A percentile compares a stretch with the other conserved stretches of the same genome.
phyloP scores from a whole-genome alignment of 371 early-diverging fungal genomes.

The Phascolomyces articulosus region DNA sequence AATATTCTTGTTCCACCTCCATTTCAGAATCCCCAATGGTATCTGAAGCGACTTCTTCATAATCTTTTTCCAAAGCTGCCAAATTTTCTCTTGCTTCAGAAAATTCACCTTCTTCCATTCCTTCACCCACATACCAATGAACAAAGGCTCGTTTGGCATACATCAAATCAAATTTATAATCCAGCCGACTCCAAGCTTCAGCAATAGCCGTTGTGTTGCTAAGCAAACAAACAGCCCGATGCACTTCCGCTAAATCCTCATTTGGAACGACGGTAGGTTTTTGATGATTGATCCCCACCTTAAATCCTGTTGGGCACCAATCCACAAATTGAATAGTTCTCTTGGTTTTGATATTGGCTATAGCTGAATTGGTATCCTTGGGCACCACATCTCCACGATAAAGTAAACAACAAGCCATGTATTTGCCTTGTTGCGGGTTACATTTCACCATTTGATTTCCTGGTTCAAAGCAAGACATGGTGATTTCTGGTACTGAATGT shows the following conservation, averaged over 20 bases:
- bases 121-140: constrained; percentile 98
- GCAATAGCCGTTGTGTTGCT: constrained; percentile 94
- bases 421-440: constrained; percentile 91
- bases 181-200: constrained; percentile 92
- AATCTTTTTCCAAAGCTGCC: constrained; percentile 98
- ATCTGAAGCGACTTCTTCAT: constrained; percentile 94
- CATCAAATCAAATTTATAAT: constrained; percentile 94
- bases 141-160: constrained; percentile 97
- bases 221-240: constrained; percentile 91
- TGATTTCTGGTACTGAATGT: constrained; percentile 86
- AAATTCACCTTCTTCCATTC: constrained; percentile 90
- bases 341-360: constrained; percentile 87
- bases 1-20: constrained; percentile 53
- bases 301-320: constrained; percentile 93
- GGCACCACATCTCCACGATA: constrained; percentile 92
- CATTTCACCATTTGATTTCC: constrained; percentile 96
- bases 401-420: constrained; percentile 92
- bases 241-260: constrained; percentile 85
- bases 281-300: constrained; percentile 89
- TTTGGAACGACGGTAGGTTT: constrained; percentile 87
- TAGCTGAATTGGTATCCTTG: constrained; percentile 86
- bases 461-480: constrained; percentile 90
- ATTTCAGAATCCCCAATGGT: constrained; percentile 51
- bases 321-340: constrained; percentile 93
- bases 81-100: constrained; percentile 90